A percentile compares a stretch with the other conserved stretches of the same genome.
Conservation (phyloP, 164 flowering plant species). For the Vitis rotundifolia region DNA sequence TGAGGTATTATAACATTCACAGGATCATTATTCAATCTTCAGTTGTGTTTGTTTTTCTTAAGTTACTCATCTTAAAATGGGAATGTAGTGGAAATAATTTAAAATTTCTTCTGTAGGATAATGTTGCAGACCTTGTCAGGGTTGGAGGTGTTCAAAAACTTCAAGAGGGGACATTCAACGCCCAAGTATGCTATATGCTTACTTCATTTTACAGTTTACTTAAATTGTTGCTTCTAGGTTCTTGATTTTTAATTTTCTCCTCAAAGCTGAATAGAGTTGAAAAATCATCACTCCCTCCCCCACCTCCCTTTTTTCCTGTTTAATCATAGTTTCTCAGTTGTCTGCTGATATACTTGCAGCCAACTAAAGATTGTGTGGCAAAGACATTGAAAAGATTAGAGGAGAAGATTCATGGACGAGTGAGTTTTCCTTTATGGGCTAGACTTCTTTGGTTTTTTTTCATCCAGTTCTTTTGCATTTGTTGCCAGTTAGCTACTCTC, state of each 20-base stretch:
- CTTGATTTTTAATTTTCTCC: too few species aligned
- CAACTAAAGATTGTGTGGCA: constrained; percentile 75
- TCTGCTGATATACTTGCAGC: constrained; percentile 29
- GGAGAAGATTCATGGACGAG: constrained; percentile 73
- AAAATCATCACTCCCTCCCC: background rate
- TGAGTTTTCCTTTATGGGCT: constrained; percentile 25
- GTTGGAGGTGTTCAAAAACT: constrained; percentile 71
- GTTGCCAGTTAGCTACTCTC: background rate
- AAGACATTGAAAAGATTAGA: constrained; percentile 70
- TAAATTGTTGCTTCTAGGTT: too few species aligned
- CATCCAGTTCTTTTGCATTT: too few species aligned
- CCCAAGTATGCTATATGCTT: constrained; percentile 41
- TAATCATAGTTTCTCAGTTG: background rate
- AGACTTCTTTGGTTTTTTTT: too few species aligned
- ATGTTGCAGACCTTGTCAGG: constrained; percentile 63
- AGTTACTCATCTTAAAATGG: background rate
- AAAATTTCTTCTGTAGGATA: constrained; percentile 42
- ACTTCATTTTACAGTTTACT: background rate
- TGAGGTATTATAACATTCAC: constrained; percentile 51
- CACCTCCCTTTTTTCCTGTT: too few species aligned
- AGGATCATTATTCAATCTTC: background rate
- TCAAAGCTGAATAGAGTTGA: background rate
- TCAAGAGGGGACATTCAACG: constrained; percentile 67
- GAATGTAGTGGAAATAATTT: background rate
- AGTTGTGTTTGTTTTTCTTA: background rate